Conservation (phyloP, 805 yeast genomes). For the Lipomyces spencermartinsiae region DNA sequence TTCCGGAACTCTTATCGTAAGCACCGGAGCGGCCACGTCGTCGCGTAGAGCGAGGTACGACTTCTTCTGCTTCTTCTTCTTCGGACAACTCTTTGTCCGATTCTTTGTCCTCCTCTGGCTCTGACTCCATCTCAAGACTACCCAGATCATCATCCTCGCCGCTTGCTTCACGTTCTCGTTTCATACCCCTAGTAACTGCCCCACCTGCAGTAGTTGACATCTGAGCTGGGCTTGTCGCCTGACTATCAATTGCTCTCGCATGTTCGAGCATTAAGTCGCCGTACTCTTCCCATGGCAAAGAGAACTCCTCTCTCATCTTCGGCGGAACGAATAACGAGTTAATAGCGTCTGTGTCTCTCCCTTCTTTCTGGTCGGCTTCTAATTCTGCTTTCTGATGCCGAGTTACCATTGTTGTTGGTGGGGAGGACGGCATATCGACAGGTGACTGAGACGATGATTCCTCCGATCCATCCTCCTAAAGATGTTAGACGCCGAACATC, state of each 20-base stretch:
- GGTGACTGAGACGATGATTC: conserved; percentile 24
- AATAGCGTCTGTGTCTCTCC: conserved; percentile 13
- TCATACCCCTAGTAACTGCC: conserved; percentile 13
- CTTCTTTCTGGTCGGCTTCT: conserved; percentile 34
- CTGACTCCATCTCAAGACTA: conserved; percentile 15
- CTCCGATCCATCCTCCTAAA: conserved; percentile 39
- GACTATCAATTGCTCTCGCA: conserved; percentile 44
- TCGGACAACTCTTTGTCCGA: conserved; percentile 33
- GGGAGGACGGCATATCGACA: conserved; percentile 9
- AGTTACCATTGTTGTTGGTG: conserved; percentile 5
- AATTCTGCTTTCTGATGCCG: conserved; percentile 5
- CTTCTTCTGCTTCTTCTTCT: conserved; percentile 29
- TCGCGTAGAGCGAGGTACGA: conserved; percentile 23
- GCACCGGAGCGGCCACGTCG: conserved; percentile 19
- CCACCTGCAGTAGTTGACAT: conserved; percentile 20
- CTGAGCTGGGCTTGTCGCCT: conserved; percentile 38
- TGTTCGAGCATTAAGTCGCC: conserved; percentile 52
- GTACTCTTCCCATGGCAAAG: conserved; percentile 54
- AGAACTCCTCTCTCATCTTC: conserved; percentile 45
- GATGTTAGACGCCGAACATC: not conserved
- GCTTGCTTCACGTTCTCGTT: conserved; percentile 28
- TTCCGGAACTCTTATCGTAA: not conserved
- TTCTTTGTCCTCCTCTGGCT: conserved; percentile 18
- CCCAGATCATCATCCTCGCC: conserved; percentile 26
- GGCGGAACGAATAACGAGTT: conserved; percentile 19